Conservation (phyloP, 1,284 basidiomycete species). For the Ceratobasidium sp. region DNA sequence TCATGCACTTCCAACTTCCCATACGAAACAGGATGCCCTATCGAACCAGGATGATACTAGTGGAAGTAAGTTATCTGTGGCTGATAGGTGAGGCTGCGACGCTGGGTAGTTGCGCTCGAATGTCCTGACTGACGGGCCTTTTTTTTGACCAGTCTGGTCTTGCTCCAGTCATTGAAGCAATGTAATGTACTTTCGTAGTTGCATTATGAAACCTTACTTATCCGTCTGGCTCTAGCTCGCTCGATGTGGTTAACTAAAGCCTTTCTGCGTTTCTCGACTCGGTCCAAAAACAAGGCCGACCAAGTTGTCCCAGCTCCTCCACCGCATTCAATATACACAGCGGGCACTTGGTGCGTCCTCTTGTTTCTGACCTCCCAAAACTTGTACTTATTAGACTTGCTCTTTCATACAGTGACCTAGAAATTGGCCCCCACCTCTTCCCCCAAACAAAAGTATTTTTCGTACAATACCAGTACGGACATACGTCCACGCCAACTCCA, state of each 20-base stretch:
- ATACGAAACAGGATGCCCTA: constrained; percentile 26
- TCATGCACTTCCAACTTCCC: background rate
- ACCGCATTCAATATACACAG: constrained; percentile 20
- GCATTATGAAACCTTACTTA: background rate
- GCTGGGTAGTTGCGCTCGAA: background rate
- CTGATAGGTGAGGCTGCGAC: constrained; percentile 15
- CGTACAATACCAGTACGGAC: constrained; percentile 33
- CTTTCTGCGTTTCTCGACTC: constrained; percentile 33
- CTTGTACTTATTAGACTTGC: background rate
- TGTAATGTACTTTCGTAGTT: background rate
- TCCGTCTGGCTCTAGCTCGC: background rate
- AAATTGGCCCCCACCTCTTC: constrained; percentile 39
- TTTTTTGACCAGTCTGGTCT: constrained; percentile 19
- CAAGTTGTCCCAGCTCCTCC: constrained; percentile 24
- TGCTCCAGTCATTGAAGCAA: constrained; percentile 35
- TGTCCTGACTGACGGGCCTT: background rate
- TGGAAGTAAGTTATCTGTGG: constrained; percentile 34
- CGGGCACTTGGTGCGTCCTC: constrained; percentile 26
- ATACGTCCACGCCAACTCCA: constrained; percentile 3
- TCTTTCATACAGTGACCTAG: constrained; percentile 20
- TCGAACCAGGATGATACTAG: constrained; percentile 11
- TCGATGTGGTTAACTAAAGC: constrained; percentile 34
- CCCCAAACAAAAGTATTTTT: constrained; percentile 37
- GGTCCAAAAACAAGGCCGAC: constrained; percentile 33
- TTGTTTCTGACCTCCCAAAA: background rate